These are phyloP conservation scores for Mytilinidion resinicola DNA, from an alignment of 495 filamentous ascomycete genomes.

Conservation along the genomic window DNA sequence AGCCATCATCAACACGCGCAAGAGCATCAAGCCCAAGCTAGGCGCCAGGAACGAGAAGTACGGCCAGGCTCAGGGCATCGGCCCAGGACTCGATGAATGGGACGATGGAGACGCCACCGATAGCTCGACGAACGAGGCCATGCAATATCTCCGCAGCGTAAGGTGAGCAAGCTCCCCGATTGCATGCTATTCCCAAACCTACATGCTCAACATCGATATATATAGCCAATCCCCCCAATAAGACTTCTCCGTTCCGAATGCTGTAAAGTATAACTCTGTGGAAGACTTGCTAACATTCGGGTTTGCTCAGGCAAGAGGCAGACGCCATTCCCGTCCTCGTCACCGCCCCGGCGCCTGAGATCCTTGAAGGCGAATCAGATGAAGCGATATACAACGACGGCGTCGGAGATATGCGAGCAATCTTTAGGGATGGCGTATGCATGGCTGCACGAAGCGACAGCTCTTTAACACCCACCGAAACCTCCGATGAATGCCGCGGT, in stretches of 20 bases:
- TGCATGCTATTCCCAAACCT: background rate
- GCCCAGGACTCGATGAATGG: background rate
- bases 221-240: background rate
- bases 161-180: conserved; percentile 16
- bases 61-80: no score
- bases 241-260: no score
- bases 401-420: conserved; percentile 49
- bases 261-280: no score
- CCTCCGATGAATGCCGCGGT: conserved; percentile 12
- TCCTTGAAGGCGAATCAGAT: conserved; percentile 14
- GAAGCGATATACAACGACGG: conserved; percentile 25
- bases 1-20: no score
- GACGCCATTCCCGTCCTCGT: conserved; percentile 14
- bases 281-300: background rate
- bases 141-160: conserved; percentile 28
- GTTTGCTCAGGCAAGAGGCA: conserved; percentile 10
- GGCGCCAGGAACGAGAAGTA: no score
- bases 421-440: conserved; percentile 68
- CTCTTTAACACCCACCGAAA: conserved; percentile 10
- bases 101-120: conserved; percentile 12
- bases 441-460: conserved; percentile 44
- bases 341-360: conserved; percentile 2
- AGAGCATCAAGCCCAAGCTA: no score
- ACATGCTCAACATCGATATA: background rate
- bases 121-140: conserved; percentile 8